A percentile compares a stretch with the other conserved stretches of the same genome.
phyloP scores from a whole-genome alignment of 495 filamentous ascomycete genomes.

The Xylaria flabelliformis region DNA sequence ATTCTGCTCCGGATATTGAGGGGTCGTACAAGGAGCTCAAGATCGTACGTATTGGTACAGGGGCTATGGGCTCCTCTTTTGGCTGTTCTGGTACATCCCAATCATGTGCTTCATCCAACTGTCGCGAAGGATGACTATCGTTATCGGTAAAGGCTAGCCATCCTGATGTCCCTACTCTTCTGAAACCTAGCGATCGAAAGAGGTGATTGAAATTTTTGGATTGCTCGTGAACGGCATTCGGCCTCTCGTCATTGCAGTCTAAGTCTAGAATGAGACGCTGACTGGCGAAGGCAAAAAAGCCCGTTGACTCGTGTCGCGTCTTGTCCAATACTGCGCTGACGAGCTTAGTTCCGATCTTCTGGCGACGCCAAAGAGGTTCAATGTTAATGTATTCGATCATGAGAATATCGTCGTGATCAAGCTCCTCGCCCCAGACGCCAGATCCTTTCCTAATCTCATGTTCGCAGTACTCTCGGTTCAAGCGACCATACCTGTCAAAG shows the following conservation, averaged over 20 bases:
- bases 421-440: constrained; percentile 41
- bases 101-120: not conserved
- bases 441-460: constrained; percentile 42
- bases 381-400: constrained; percentile 36
- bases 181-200: constrained; percentile 39
- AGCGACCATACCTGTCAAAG: constrained; percentile 45
- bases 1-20: not conserved
- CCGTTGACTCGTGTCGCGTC: not conserved
- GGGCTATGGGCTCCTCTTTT: not conserved
- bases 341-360: constrained; percentile 8
- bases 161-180: constrained; percentile 21
- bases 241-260: not conserved
- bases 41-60: constrained; percentile 6
- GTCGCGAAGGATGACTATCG: constrained; percentile 29
- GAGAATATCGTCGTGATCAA: constrained; percentile 42
- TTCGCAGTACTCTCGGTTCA: constrained; percentile 40
- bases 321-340: not conserved
- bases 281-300: not conserved
- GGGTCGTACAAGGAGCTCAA: constrained; percentile 1
- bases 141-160: constrained; percentile 23
- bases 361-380: constrained; percentile 7
- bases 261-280: not conserved
- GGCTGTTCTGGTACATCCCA: not conserved
- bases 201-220: constrained; percentile 27
- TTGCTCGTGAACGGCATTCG: not conserved